Evolutionary conservation across 371 early-diverging fungal species (phyloP), one percentile per base, ranked within the genome.

Genomic region (Mucor circinelloides): DNA sequence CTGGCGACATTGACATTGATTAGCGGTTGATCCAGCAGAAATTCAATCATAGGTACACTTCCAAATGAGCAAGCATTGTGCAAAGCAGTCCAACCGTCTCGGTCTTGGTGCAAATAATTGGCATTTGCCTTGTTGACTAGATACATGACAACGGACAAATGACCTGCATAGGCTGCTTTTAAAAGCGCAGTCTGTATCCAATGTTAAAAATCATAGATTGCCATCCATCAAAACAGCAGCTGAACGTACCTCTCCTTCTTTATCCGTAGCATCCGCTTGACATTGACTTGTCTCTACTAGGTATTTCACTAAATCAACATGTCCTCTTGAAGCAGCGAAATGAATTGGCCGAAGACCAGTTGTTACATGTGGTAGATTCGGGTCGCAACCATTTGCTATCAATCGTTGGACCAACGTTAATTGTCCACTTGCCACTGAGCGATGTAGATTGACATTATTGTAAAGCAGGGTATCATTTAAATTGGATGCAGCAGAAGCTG

Each of bases 41-140:
- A 76, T 8, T 79, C 69, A 1, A 87, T 87, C 31, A 88, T 67
- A 2, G 80, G 70, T 5, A 82, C 63, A 60, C 82, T 80, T 0
- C 89, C 88, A 31, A 68, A 67, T 2, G 87, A 80, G 32, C 83
- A 82, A 28, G 90, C 89, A 69, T 90, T 91, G 73, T 93, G 94
- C n/a, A 94, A 79, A 1, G 90, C 84, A 10, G 90, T 87, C 93
- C 93, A 94, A 0, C 93, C 93, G 61, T 93, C 91, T 44, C 74
- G 72, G 66, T 93, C 93, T 21, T 74, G 56, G 34, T 84, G 82
- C 23, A 78, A 52, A 34, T 85, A 80, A 57, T 90, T 73, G 1
- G 92, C 91, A 6, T 78, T 73, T 21, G 78, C 74, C 40, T 76
- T 69, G 17, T 57, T 31, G 12, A 93, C 46, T 31, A 94, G 75